Base-by-base conservation (phyloP, 177 flowering plant genomes). In the Telopea speciosissima region DNA sequence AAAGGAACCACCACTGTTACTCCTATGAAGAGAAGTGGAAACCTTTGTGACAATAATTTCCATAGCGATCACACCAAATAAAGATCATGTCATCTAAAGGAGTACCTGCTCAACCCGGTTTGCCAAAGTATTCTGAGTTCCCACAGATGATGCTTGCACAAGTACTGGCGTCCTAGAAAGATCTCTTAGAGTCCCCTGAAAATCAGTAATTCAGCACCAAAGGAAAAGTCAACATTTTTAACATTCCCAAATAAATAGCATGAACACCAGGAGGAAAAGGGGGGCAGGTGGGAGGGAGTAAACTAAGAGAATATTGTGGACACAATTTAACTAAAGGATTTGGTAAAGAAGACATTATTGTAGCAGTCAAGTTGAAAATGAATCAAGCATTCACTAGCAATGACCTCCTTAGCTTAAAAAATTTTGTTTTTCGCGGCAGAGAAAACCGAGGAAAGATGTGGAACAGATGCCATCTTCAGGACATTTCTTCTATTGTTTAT, bases 121-220 rank as follows among this genome's bases (percentile, higher is more conserved):
- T 33, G 19, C 67, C 49, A 45, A 26, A 24, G 66, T 31, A 28
- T 49, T 22, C 16, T 62, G 67, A 19, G 36, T 10, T 70, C 67
- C 73, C 25, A 8, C 28, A 1, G 61, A 19, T 24, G 24, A 10
- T 25, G 62, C 67, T 36, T 36, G 40, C 40, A 36, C 40, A 36
- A 36, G 3, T 36, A 36, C 6, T 8, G 40, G 40, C 40, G 40
- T 36, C 67, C 52, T 70, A 0, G 73, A 65, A 54, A 70, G 61
- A 63, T 40, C n/a, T 70, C 73, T 63, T 45, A 63, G 49, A 63
- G 73, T 70, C 52, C 73, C 73, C 73, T 70, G 61, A 17, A 49
- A 44, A 28, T 33, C 24, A 22, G 19, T 23, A 67, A 52, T 21
- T 13, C 70, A 58, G 22, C 63, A 68, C 13, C 14, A 26, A 16